phyloP scores from a whole-genome alignment of 305 asterid species.

The Fraxinus sp. region DNA sequence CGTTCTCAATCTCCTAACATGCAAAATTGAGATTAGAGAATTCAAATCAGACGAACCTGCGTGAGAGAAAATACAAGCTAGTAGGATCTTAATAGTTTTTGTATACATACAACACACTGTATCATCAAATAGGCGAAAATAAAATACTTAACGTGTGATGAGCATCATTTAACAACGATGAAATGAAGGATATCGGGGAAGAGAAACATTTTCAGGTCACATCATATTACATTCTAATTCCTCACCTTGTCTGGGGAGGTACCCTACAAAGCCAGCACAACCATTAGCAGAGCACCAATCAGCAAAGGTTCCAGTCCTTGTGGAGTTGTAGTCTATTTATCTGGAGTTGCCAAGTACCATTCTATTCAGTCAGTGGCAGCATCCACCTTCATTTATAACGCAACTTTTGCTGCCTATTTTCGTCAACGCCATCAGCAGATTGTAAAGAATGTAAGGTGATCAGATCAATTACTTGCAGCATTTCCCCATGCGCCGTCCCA shows the following conservation, averaged over 20 bases:
- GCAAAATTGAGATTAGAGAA: background rate
- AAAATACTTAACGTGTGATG: background rate
- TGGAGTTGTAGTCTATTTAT: background rate
- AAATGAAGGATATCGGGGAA: background rate
- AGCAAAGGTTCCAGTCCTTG: background rate
- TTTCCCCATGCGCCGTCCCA: slow-evolving; percentile 87
- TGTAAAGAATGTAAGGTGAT: slow-evolving; percentile 7
- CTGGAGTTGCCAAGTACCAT: background rate
- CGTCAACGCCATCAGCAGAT: slow-evolving; percentile 11
- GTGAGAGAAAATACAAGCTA: background rate
- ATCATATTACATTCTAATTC: background rate
- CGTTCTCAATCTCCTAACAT: background rate
- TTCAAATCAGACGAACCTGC: background rate
- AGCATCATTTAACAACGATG: background rate
- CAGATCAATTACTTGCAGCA: slow-evolving; percentile 27
- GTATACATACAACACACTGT: background rate
- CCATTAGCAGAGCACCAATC: background rate
- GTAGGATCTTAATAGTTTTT: background rate
- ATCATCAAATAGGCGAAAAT: background rate
- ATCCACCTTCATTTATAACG: slow-evolving; percentile 21
- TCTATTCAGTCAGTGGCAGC: background rate
- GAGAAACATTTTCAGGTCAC: background rate
- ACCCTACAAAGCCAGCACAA: background rate
- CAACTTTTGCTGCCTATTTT: slow-evolving; percentile 14
- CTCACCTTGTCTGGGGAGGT: background rate